Percentiles rank a stretch among this genome's conserved stretches.
These are phyloP conservation scores for Cryphonectria nitschkei DNA, from an alignment of 2,329 filamentous ascomycete genomes.

Conservation along the genomic window DNA sequence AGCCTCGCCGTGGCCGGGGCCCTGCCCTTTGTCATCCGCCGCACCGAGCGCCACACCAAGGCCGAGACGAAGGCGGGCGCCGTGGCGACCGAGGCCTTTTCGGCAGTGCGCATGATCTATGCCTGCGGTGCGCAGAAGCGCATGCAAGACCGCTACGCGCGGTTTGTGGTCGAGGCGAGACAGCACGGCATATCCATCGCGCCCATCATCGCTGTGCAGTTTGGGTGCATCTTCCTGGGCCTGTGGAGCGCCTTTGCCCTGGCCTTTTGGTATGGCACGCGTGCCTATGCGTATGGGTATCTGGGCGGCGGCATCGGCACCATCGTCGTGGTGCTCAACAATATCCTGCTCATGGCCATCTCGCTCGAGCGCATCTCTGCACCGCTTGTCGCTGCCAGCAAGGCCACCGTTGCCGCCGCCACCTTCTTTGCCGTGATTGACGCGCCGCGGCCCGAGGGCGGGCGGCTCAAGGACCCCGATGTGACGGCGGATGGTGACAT, in stretches of 20 bases:
- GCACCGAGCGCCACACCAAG: slow-evolving; percentile 48
- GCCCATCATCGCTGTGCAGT: slow-evolving; percentile 57
- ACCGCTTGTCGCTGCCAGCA: slow-evolving; percentile 61
- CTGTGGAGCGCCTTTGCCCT: slow-evolving; percentile 55
- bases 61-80: slow-evolving; percentile 62
- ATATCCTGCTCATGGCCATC: slow-evolving; percentile 61
- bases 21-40: slow-evolving; percentile 60
- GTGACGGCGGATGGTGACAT: slow-evolving; percentile 58
- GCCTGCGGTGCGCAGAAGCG: slow-evolving; percentile 64
- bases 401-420: slow-evolving; percentile 60
- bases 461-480: slow-evolving; percentile 51
- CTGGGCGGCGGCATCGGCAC: slow-evolving; percentile 54
- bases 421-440: slow-evolving; percentile 61
- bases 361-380: slow-evolving; percentile 61
- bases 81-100: slow-evolving; percentile 64
- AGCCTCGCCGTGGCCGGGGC: slow-evolving; percentile 50
- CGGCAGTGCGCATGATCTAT: slow-evolving; percentile 63
- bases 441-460: slow-evolving; percentile 45
- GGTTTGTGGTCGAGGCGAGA: slow-evolving; percentile 59
- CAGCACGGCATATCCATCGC: slow-evolving; percentile 52
- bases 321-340: slow-evolving; percentile 61
- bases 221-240: slow-evolving; percentile 59
- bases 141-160: slow-evolving; percentile 55
- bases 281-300: slow-evolving; percentile 50
- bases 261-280: slow-evolving; percentile 66